These are phyloP conservation scores for Nothomitra cinnamomea DNA, from an alignment of 2,329 filamentous ascomycete species.

Conservation along the genomic window DNA sequence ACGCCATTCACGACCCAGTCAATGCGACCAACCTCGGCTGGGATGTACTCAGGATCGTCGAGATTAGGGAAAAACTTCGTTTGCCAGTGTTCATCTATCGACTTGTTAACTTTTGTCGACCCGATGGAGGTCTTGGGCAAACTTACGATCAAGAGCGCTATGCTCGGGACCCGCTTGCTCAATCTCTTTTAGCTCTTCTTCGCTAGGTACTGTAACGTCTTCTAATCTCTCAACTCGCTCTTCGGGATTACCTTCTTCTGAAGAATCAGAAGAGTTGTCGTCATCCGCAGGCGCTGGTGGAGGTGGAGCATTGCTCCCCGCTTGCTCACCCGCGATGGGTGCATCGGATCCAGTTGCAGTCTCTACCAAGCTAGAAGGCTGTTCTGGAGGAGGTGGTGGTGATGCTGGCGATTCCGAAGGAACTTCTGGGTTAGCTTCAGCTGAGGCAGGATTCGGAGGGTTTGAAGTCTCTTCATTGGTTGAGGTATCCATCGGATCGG, in stretches of 20 bases:
- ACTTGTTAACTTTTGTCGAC: constrained; percentile 1
- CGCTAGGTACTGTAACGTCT: constrained; percentile 36
- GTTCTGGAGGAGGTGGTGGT: neutral
- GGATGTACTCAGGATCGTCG: constrained; percentile 39
- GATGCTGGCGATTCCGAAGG: neutral
- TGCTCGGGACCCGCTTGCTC: constrained; percentile 29
- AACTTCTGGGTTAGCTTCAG: neutral
- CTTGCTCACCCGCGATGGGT: neutral
- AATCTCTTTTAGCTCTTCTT: constrained; percentile 41
- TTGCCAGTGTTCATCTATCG: constrained; percentile 38
- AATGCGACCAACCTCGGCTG: constrained; percentile 36
- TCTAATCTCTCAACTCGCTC: constrained; percentile 27
- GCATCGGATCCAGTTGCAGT: neutral
- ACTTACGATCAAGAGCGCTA: constrained; percentile 37
- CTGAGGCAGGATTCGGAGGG: neutral
- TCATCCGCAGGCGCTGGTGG: neutral
- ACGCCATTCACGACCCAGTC: constrained; percentile 41
- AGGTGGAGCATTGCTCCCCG: neutral
- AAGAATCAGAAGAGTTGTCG: constrained; percentile 2
- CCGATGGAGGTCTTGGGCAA: neutral
- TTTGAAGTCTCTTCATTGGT: neutral
- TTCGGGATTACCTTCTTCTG: constrained; percentile 12
- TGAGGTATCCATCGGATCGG: constrained; percentile 3
- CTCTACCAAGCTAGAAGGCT: neutral
- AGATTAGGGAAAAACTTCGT: constrained; percentile 35